Evolutionary conservation across 768 basidiomycete genomes (phyloP).

Genomic region (Boletus huronensis): DNA sequence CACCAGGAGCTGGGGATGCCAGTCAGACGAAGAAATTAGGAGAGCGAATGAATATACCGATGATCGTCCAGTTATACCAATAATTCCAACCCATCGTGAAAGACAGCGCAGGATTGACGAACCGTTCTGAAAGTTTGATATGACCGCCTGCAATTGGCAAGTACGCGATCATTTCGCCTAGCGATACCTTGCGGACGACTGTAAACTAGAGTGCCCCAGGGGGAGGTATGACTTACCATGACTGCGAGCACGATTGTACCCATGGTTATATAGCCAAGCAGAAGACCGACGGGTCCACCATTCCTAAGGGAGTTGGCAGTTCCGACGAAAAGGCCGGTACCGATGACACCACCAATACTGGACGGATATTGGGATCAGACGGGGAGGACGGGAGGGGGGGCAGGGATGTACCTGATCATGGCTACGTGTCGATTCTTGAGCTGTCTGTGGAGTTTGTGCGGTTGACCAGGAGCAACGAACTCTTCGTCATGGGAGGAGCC

Average conservation of each 20-base stretch:
- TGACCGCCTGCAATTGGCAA: slow-evolving; percentile 79
- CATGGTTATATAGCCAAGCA: slow-evolving; percentile 66
- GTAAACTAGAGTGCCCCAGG: not conserved
- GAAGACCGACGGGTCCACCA: slow-evolving; percentile 71
- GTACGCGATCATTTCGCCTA: slow-evolving; percentile 62
- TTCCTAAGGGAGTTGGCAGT: slow-evolving; percentile 47
- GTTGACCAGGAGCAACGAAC: not conserved
- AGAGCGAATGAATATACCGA: slow-evolving; percentile 8
- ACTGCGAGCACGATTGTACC: slow-evolving; percentile 68
- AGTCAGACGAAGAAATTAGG: not conserved
- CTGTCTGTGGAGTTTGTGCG: slow-evolving; percentile 47
- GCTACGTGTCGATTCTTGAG: slow-evolving; percentile 77
- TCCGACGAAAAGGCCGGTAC: slow-evolving; percentile 67
- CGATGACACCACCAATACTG: slow-evolving; percentile 58
- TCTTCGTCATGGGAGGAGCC: slow-evolving; percentile 26
- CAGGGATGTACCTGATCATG: slow-evolving; percentile 61
- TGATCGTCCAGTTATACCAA: slow-evolving; percentile 39
- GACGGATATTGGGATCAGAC: slow-evolving; percentile 1
- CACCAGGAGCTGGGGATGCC: slow-evolving; percentile 24
- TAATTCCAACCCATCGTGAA: slow-evolving; percentile 55
- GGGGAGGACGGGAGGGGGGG: not conserved
- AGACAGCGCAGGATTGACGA: slow-evolving; percentile 73
- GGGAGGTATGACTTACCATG: slow-evolving; percentile 46
- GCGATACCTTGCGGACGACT: slow-evolving; percentile 44
- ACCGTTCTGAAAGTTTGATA: slow-evolving; percentile 78